These are phyloP conservation scores for Lactifluus rugatus DNA, from an alignment of 768 basidiomycete genomes.

Conservation along the genomic window DNA sequence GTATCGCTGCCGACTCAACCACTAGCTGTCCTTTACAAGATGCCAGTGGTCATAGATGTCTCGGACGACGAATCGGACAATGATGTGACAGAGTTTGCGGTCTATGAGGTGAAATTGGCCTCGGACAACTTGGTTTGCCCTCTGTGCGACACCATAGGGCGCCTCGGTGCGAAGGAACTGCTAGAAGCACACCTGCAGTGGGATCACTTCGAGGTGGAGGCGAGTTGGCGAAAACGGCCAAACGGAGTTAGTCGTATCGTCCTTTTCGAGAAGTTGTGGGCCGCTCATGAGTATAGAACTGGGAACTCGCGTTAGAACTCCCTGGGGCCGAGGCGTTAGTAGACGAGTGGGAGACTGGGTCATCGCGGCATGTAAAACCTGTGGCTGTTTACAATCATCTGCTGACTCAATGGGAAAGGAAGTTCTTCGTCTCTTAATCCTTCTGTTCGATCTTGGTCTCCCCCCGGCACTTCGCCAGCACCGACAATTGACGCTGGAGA, in stretches of 20 bases:
- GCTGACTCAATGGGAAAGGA: neutral
- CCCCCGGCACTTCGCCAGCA: neutral
- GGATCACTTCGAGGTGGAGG: conserved; percentile 38
- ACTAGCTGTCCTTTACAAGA: conserved; percentile 23
- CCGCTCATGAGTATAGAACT: neutral
- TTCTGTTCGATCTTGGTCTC: neutral
- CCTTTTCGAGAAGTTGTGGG: neutral
- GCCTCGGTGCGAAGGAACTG: conserved; percentile 35
- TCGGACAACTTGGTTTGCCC: conserved; percentile 41
- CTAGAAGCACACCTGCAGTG: conserved; percentile 39
- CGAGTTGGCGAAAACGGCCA: conserved; percentile 29
- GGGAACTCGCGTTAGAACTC: conserved; percentile 8
- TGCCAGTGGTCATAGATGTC: conserved; percentile 13
- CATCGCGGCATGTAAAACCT: neutral
- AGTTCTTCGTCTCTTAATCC: neutral
- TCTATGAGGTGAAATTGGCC: conserved; percentile 22
- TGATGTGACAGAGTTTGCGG: conserved; percentile 16
- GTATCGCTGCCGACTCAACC: conserved; percentile 18
- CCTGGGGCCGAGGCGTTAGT: neutral
- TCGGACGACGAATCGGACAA: conserved; percentile 5
- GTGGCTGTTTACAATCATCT: neutral
- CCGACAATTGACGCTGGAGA: neutral
- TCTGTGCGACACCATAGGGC: conserved; percentile 39
- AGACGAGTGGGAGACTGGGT: neutral
- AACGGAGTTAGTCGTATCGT: conserved; percentile 17